Base-by-base conservation (phyloP, 2,329 filamentous ascomycete species). In the Neospermospora avenae region DNA sequence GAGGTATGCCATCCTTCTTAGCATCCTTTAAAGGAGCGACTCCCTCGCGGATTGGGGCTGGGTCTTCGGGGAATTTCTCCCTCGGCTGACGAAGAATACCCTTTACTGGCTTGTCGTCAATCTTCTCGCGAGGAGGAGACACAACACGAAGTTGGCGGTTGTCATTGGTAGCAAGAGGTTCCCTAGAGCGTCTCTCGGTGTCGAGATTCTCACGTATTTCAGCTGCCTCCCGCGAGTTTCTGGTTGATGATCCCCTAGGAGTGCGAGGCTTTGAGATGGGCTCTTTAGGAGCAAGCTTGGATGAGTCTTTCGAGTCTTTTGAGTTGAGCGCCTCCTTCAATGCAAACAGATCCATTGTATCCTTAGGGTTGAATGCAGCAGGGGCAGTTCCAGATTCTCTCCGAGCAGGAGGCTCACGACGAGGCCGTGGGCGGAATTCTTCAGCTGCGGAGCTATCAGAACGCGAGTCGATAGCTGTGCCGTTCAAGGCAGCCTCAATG, bases 21-120 rank as follows among this genome's bases (percentile, higher is more conserved):
- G 90, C 87, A 71, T 96, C 91, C 76, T 96, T 96, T 71, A 96
- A 84, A n/a, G 93, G 93, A 1, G 93, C 92, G 6, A 96, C 93
- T 16, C 93, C 93, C 73, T 97, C 93, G 20, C 93, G 84, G 37
- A 96, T 81, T 0, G 91, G 88, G 66, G 92, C 88, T 0, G 85
- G 84, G 63, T 96, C 89, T 70, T 97, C 93, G 0, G 93, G 93
- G 69, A 97, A 98, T 69, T 88, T 89, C 25, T 82, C 81, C 16
- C 86, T 91, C 0, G 93, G 93, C 57, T 84, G 83, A 74, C 96
- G 95, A 45, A 98, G 80, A 59, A 98, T 98, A 16, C 92, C 88
- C 74, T 89, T 95, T 61, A 91, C 83, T 3, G 85, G 83, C 65
- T 90, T 89, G 42, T 82, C 81, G 18, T 90, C 87, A 20, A 80